Evolutionary conservation across 1,139 yeast genomes (phyloP), one percentile per base, ranked within the genome.

Genomic region (Tardiomyces digboiensis): DNA sequence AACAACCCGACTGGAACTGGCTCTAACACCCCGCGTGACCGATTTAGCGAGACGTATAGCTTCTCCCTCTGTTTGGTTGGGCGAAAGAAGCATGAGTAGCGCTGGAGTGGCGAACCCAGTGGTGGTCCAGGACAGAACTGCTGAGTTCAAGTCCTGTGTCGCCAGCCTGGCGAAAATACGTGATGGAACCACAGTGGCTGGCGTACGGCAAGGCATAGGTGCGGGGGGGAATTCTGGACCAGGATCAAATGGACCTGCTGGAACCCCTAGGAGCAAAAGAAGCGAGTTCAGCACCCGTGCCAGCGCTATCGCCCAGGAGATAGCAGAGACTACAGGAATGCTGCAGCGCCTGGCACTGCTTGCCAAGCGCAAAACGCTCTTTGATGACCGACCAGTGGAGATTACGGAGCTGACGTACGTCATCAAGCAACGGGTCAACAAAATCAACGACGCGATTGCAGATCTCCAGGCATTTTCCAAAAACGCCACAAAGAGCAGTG

Each of bases 381-480:
- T 91, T 56, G 96, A 89, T 60, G 98, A 93, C 63, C 81, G 84
- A 54, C 97, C 98, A 1, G 81, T 85, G 23, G 98, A 91, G 60
- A 86, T 93, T 49, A 86, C 91, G 18, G 97, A 91, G 62, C 71
- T 93, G 53, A 88, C 98, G 1, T 86, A 83, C 59, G 84, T 91
- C 41, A 88, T 91, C 58, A 93, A 91, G 59, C 96, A 91, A 61
- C 95, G 88, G 60, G 86, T 93, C 39, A 83, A 89, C 60, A 77
- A 81, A 53, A 80, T 93, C 47, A 96, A 88, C 59, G 82, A 84
- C 55, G 78, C 75, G 52, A 72, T 91, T 53, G 82, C 82, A 52
- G 76, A 74, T 42, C 67, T 87, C 46, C 87, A 82, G 59, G 66
- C 67, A 50, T 75, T 68, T 55, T 53, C 53, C 39, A 52, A 50